These are phyloP conservation scores for Fagus crenata DNA, from an alignment of 306 rosid genomes.

Conservation along the genomic window DNA sequence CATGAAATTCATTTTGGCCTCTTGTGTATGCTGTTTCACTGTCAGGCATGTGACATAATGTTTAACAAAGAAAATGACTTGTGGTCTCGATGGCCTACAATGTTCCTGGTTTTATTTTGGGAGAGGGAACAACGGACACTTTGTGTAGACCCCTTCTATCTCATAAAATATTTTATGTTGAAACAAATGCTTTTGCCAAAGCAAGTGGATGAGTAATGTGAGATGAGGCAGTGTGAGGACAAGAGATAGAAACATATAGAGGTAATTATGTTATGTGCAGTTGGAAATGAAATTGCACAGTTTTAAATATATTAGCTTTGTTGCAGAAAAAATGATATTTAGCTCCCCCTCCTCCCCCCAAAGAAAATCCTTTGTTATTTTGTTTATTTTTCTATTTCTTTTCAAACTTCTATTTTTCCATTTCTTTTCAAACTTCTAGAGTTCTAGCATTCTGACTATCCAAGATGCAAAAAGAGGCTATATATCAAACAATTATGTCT, in stretches of 20 bases:
- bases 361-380: too few species aligned
- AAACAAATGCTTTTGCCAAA: slow-evolving; percentile 6
- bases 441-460: too few species aligned
- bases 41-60: background rate
- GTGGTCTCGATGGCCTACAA: background rate
- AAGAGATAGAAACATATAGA: background rate
- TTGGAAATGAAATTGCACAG: background rate
- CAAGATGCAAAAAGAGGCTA: background rate
- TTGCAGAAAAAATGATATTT: background rate
- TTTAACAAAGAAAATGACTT: background rate
- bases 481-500: background rate
- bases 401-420: too few species aligned
- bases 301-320: background rate
- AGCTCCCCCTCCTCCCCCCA: background rate
- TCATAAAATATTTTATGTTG: background rate
- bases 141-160: background rate
- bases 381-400: too few species aligned
- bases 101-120: background rate
- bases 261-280: background rate
- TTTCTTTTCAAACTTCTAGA: too few species aligned
- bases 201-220: background rate
- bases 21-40: background rate
- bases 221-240: background rate
- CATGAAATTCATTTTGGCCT: background rate
- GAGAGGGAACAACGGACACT: background rate